Evolutionary conservation across 768 basidiomycete species (phyloP).

Genomic region (Astraeus odoratus): DNA sequence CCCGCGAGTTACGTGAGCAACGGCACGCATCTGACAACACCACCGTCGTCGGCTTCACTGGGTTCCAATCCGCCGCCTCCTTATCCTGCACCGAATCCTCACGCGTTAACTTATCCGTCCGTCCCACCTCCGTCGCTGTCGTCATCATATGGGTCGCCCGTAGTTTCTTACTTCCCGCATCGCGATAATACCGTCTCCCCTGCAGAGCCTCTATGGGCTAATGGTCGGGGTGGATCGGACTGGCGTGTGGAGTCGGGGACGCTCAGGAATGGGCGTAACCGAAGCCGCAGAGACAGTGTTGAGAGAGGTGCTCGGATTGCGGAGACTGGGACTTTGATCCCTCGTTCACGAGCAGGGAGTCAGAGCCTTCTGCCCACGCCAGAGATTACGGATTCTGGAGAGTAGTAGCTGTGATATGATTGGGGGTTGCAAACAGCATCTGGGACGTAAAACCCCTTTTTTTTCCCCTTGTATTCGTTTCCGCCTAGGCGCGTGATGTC

Average conservation of each 20-base stretch:
- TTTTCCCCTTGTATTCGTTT: background rate
- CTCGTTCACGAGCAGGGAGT: constrained; percentile 44
- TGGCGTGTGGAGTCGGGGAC: constrained; percentile 18
- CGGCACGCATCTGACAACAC: constrained; percentile 65
- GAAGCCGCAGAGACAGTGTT: constrained; percentile 49
- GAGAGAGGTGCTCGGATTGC: constrained; percentile 64
- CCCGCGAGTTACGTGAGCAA: constrained; percentile 50
- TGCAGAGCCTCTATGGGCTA: constrained; percentile 44
- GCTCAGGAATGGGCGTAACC: constrained; percentile 33
- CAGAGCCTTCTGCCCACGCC: constrained; percentile 31
- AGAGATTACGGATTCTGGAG: constrained; percentile 23
- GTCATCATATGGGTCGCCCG: constrained; percentile 70
- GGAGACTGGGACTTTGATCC: constrained; percentile 54
- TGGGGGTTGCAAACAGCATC: too few species aligned
- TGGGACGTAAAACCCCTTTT: too few species aligned
- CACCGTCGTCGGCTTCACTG: constrained; percentile 57
- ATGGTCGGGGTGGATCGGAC: constrained; percentile 24
- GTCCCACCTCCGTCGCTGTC: constrained; percentile 80
- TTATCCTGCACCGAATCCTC: constrained; percentile 25
- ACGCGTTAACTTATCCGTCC: constrained; percentile 65
- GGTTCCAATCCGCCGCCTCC: constrained; percentile 32
- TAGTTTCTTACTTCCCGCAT: constrained; percentile 37
- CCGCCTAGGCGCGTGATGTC: background rate
- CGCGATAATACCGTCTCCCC: constrained; percentile 47
- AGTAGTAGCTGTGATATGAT: background rate